These are phyloP conservation scores for Aegilops sharonensis DNA, from an alignment of 176 grass and related monocot species.

Conservation along the genomic window DNA sequence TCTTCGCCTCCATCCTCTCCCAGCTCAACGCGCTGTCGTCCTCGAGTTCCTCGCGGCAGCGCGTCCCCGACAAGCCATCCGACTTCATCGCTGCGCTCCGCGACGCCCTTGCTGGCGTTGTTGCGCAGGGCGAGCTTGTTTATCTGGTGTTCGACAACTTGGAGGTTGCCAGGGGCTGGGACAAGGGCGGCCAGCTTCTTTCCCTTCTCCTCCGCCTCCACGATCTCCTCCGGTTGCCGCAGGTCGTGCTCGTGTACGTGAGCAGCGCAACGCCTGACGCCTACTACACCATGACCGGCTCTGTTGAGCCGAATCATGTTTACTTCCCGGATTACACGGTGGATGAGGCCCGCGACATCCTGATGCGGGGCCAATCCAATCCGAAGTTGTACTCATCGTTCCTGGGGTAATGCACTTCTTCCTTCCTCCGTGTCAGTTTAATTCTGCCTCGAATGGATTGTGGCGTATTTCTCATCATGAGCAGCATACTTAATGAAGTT, in stretches of 20 bases:
- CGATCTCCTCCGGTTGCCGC: slow-evolving; percentile 54
- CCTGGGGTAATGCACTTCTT: slow-evolving; percentile 49
- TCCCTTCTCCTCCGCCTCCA: slow-evolving; percentile 60
- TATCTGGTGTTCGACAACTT: slow-evolving; percentile 86
- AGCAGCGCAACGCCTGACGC: slow-evolving; percentile 70
- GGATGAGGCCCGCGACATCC: slow-evolving; percentile 61
- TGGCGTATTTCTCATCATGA: neutral
- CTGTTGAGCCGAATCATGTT: slow-evolving; percentile 60
- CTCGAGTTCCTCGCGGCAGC: slow-evolving; percentile 40
- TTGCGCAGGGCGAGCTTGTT: slow-evolving; percentile 37
- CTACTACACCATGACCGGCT: slow-evolving; percentile 73
- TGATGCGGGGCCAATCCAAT: slow-evolving; percentile 67
- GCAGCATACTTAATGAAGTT: neutral
- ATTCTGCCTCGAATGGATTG: neutral
- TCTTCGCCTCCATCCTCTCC: slow-evolving; percentile 62
- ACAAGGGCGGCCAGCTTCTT: slow-evolving; percentile 57
- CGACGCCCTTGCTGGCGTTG: slow-evolving; percentile 41
- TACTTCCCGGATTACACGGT: slow-evolving; percentile 83
- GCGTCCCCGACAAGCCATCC: slow-evolving; percentile 57
- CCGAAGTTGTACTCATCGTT: slow-evolving; percentile 73
- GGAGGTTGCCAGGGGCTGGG: slow-evolving; percentile 69
- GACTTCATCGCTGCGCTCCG: slow-evolving; percentile 69
- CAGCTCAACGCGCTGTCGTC: slow-evolving; percentile 45
- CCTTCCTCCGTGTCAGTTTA: slow-evolving; percentile 22
- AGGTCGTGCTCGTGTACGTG: slow-evolving; percentile 76